Base-by-base conservation (phyloP, 176 grass and related monocot species). In the Oropetium thomaeum region DNA sequence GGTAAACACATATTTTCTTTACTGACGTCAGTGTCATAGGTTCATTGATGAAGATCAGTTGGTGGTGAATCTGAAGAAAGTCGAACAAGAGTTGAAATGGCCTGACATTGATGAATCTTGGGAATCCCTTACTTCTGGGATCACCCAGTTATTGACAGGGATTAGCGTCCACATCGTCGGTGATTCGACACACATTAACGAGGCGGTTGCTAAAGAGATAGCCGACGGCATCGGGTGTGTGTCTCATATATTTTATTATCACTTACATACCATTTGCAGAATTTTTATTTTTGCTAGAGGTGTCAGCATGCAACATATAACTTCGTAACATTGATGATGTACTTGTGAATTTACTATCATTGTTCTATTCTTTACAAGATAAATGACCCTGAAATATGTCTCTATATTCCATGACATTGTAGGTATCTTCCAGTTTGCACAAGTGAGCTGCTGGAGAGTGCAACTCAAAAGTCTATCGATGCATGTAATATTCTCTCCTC, bases 11-110 rank as follows among this genome's bases (percentile, higher is more conserved):
- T 35, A 53, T 53, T 5, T 5, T 32, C 2, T 58, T 43, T 15
- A 27, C 59, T 63, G 11, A 30, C 47, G 55, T 34, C 4, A 12
- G 22, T 45, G 5, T 73, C 43, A 20, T 73, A 92, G 95, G 95
- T 98, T 94, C 53, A 98, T 98, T 39, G 95, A 98, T 39, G 91
- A 98, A 66, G 95, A 93, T 30, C 88, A 98, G 42, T 38, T 98
- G 66, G 89, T 98, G 28, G 75, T 94, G 49, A 98, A 89, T 76
- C 34, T 98, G 19, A 98, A 95, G 80, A 98, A 98, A 84, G 81
- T 87, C 5, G 91, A 98, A 23, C 45, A 69, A 7, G 89, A 98
- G 52, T 75, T 98, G 71, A 94, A 87, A 81, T 98, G 91, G 91
- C 95, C 95, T 28, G 95, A 94, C 76, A 74, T 98, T 59, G 80